Percentiles rank a stretch among this genome's conserved stretches.
Evolutionary conservation across 1,284 basidiomycete species (phyloP).

Genomic region (Athelia psychrophila): DNA sequence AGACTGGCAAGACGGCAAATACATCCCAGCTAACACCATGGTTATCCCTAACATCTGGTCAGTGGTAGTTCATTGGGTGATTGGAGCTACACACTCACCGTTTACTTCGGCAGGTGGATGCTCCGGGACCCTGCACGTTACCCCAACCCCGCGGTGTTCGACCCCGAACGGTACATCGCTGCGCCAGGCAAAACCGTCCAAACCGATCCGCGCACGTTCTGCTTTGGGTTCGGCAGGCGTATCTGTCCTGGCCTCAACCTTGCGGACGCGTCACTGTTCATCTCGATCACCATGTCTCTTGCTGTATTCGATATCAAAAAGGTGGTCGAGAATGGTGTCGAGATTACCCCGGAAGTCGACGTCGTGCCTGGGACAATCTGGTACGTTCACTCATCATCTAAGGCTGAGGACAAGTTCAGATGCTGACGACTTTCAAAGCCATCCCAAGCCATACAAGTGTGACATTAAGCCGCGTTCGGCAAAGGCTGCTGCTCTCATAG

Average conservation of each 20-base stretch:
- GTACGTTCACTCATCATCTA: constrained; percentile 1
- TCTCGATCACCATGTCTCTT: constrained; percentile 19
- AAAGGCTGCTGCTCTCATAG: not conserved
- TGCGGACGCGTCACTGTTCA: constrained; percentile 21
- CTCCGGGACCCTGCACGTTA: constrained; percentile 47
- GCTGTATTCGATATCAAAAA: constrained; percentile 21
- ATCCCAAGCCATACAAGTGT: constrained; percentile 2
- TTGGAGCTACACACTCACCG: constrained; percentile 3
- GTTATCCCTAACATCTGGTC: constrained; percentile 50
- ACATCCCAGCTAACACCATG: constrained; percentile 50
- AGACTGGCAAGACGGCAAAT: constrained; percentile 49
- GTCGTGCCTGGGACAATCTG: constrained; percentile 8
- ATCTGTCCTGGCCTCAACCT: constrained; percentile 24
- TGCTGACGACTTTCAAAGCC: constrained; percentile 7
- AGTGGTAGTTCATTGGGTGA: constrained; percentile 5
- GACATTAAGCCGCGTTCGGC: not conserved
- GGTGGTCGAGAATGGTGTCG: constrained; percentile 17
- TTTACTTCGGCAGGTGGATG: constrained; percentile 34
- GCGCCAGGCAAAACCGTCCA: constrained; percentile 38
- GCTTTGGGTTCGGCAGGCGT: constrained; percentile 63
- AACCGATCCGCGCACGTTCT: constrained; percentile 48
- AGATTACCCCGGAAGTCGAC: constrained; percentile 18
- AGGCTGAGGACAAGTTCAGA: not conserved
- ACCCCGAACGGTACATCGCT: constrained; percentile 44
- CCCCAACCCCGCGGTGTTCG: constrained; percentile 40